Evolutionary conservation across 768 basidiomycete genomes (phyloP).

Genomic region (Zangia roseola): DNA sequence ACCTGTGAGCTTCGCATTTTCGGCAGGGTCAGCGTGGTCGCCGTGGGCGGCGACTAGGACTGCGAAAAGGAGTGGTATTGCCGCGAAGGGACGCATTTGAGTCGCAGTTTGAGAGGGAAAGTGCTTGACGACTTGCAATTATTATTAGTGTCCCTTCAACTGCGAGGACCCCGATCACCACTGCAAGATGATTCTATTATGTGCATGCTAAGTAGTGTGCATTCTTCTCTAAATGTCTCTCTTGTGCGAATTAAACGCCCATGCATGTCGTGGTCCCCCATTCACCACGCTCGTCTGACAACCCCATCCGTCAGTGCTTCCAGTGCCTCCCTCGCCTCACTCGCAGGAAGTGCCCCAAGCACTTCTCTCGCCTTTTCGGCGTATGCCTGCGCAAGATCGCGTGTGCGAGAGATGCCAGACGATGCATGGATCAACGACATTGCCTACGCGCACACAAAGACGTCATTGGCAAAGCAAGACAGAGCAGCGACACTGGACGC

Average conservation of each 20-base stretch:
- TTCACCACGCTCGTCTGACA: slow-evolving; percentile 54
- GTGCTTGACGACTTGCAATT: neutral
- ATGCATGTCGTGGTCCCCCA: neutral
- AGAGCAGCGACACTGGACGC: neutral
- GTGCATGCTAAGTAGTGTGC: slow-evolving; percentile 1
- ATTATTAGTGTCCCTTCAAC: too few species aligned
- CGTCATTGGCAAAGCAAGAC: neutral
- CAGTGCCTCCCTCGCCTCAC: slow-evolving; percentile 76
- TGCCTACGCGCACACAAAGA: slow-evolving; percentile 44
- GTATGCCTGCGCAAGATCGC: slow-evolving; percentile 70
- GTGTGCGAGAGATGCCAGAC: slow-evolving; percentile 76
- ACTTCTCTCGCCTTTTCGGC: slow-evolving; percentile 74
- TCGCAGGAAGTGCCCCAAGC: slow-evolving; percentile 71
- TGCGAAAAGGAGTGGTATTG: slow-evolving; percentile 39
- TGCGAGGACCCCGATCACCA: slow-evolving; percentile 24
- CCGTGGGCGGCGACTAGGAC: slow-evolving; percentile 52
- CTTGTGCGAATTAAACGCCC: neutral
- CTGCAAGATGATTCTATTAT: neutral
- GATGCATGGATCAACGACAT: slow-evolving; percentile 55
- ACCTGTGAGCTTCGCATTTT: slow-evolving; percentile 53
- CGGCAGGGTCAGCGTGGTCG: slow-evolving; percentile 52
- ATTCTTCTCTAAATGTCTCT: neutral
- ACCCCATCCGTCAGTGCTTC: slow-evolving; percentile 69
- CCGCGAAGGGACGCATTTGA: slow-evolving; percentile 48
- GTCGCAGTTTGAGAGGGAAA: slow-evolving; percentile 10